Conservation (phyloP, 225 moss, liverwort and hornwort genomes). For the Polytrichum commune region DNA sequence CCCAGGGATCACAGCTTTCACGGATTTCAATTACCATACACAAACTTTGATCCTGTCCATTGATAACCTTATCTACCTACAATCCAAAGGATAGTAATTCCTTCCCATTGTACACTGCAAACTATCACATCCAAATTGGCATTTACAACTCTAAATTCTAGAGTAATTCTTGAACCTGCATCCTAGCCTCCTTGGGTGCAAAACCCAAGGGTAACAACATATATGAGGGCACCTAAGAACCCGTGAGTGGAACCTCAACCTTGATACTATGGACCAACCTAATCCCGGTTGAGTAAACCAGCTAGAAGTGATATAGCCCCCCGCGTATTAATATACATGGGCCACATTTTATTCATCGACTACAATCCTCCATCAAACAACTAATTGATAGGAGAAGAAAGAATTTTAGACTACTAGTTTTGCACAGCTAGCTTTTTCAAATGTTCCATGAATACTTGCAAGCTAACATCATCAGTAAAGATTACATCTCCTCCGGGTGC, state of each 20-base stretch:
- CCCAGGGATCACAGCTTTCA: constrained; percentile 16
- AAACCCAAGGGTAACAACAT: constrained; percentile 15
- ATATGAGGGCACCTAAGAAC: constrained; percentile 6
- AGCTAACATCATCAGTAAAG: constrained; percentile 98
- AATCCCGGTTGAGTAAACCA: constrained; percentile 8
- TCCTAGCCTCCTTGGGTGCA: constrained; percentile 15
- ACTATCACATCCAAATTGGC: constrained; percentile 17
- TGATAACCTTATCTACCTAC: constrained; percentile 22
- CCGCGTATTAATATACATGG: constrained; percentile 41
- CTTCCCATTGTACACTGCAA: constrained; percentile 25
- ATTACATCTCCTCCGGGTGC: constrained; percentile 97
- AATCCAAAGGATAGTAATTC: constrained; percentile 8
- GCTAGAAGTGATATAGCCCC: constrained; percentile 18
- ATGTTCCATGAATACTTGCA: constrained; percentile 98
- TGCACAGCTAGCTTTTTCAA: constrained; percentile 93
- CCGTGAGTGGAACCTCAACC: constrained; percentile 11
- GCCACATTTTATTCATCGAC: constrained; percentile 42
- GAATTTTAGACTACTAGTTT: constrained; percentile 47
- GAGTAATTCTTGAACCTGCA: constrained; percentile 13
- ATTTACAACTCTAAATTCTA: constrained; percentile 22
- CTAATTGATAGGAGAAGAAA: constrained; percentile 35
- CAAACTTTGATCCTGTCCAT: constrained; percentile 14
- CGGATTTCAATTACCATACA: constrained; percentile 2
- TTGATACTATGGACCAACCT: constrained; percentile 17
- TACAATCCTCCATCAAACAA: constrained; percentile 31